Conservation (phyloP, 2,329 filamentous ascomycete genomes). For the Penicillium sp. region DNA sequence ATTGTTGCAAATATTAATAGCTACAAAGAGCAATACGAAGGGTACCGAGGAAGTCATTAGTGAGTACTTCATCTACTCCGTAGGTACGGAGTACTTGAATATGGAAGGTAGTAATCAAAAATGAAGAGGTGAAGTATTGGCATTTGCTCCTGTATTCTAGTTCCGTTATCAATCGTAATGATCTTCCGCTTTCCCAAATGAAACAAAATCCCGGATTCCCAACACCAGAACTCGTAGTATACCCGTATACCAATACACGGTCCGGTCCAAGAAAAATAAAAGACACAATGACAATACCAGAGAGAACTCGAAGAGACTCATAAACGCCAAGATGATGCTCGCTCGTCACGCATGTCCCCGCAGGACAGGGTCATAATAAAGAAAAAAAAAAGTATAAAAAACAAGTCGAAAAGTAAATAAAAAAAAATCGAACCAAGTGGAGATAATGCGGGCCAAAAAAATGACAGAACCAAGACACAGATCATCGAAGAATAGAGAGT, state of each 20-base stretch:
- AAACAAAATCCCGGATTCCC: slow-evolving; percentile 1
- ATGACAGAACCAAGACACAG: neutral
- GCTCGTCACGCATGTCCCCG: slow-evolving; percentile 19
- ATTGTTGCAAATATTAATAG: neutral
- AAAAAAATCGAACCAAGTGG: neutral
- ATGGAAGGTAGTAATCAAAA: neutral
- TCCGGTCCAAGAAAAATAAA: slow-evolving; percentile 6
- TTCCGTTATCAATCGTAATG: slow-evolving; percentile 8
- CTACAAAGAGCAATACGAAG: neutral
- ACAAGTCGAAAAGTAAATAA: neutral
- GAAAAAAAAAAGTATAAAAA: neutral
- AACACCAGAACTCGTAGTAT: slow-evolving; percentile 20
- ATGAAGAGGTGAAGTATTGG: neutral
- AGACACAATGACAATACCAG: slow-evolving; percentile 11
- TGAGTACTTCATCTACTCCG: no score
- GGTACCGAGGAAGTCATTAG: neutral
- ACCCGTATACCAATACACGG: slow-evolving; percentile 13
- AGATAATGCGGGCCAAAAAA: neutral
- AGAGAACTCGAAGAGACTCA: neutral
- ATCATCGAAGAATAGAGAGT: neutral
- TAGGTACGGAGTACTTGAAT: no score
- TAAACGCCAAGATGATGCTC: slow-evolving; percentile 30
- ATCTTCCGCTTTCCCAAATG: slow-evolving; percentile 1
- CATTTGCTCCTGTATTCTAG: slow-evolving; percentile 12
- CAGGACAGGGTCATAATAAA: neutral